Evolutionary conservation across 129 eudicot species (phyloP), one percentile per base, ranked within the genome.

Genomic region (Pseudognaphalium luteoalbum): DNA sequence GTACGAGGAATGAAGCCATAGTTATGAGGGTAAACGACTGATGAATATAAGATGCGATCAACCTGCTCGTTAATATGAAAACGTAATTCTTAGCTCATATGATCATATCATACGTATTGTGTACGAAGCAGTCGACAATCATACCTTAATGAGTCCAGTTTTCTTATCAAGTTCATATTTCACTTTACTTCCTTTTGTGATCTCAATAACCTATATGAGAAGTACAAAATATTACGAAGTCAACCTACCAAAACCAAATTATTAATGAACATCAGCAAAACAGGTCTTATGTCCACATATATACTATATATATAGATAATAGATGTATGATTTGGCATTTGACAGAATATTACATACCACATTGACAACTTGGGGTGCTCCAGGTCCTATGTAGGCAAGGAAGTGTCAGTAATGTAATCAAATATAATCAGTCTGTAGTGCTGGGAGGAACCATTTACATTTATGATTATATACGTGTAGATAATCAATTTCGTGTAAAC

Each of bases 21-120:
- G 87, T 89, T 89, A 73, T 91, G 97, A 58, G 97, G 97, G 76
- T 92, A 92, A 22, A 92, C 97, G 28, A 89, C 92, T 0, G 97
- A 91, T 44, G 97, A 91, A 73, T 91, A 91, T 6, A 91, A 79
- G 35, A 91, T 81, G 3, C 95, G 95, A 70, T 91, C 97, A 79
- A 91, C 97, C 93, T 90, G 83, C 41, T 22, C 59, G 15, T 50
- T 17, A 2, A 12, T 22, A 30, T 2, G 44, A 19, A 19, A 77
- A 68, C 4, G 29, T n/a, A 57, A 33, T 39, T 76, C 50, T 22
- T 19, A 47, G 9, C 41, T 83, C 66, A 21, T 33, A 70, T 67
- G 30, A 16, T 47, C 6, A 37, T 60, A 25, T 28, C 4, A 75
- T 2, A 44, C 16, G 15, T 70, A 4, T 21, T 41, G 35, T 69